Conservation (phyloP, 2,329 filamentous ascomycete species). For the Arthroderma sp. region DNA sequence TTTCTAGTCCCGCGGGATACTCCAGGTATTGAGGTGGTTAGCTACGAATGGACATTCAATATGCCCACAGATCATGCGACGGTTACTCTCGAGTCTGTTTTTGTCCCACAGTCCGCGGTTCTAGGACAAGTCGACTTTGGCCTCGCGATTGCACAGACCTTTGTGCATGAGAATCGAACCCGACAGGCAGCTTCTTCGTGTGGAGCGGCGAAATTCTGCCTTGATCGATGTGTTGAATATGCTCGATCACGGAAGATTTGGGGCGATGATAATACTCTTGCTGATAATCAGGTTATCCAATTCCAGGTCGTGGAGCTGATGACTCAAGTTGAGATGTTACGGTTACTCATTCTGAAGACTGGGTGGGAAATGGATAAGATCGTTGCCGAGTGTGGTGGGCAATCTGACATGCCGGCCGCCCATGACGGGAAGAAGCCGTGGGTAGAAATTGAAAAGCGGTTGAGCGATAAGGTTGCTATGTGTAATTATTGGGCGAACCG, state of each 20-base stretch:
- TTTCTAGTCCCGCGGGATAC: constrained; percentile 45
- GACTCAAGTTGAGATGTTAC: constrained; percentile 50
- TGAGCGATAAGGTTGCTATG: constrained; percentile 52
- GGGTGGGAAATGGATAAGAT: constrained; percentile 46
- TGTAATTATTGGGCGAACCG: constrained; percentile 54
- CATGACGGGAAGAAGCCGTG: constrained; percentile 22
- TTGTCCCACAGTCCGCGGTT: constrained; percentile 39
- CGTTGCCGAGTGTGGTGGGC: constrained; percentile 19
- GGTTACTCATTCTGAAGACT: constrained; percentile 47
- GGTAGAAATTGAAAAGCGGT: constrained; percentile 42
- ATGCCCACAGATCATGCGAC: constrained; percentile 56
- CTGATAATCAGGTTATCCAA: constrained; percentile 49
- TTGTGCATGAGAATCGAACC: constrained; percentile 53
- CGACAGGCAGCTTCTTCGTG: constrained; percentile 50
- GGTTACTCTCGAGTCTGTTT: constrained; percentile 43
- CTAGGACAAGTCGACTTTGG: constrained; percentile 42
- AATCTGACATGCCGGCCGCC: constrained; percentile 5
- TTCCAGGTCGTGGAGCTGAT: constrained; percentile 50
- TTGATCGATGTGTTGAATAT: constrained; percentile 44
- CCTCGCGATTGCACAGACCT: constrained; percentile 49
- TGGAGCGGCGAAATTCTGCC: constrained; percentile 47
- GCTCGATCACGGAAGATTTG: constrained; percentile 43
- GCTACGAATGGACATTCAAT: constrained; percentile 53
- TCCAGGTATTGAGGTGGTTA: constrained; percentile 40
- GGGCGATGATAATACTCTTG: constrained; percentile 36